Evolutionary conservation across 768 basidiomycete species (phyloP), one percentile per base, ranked within the genome.

Genomic region (Lactarius sp.): DNA sequence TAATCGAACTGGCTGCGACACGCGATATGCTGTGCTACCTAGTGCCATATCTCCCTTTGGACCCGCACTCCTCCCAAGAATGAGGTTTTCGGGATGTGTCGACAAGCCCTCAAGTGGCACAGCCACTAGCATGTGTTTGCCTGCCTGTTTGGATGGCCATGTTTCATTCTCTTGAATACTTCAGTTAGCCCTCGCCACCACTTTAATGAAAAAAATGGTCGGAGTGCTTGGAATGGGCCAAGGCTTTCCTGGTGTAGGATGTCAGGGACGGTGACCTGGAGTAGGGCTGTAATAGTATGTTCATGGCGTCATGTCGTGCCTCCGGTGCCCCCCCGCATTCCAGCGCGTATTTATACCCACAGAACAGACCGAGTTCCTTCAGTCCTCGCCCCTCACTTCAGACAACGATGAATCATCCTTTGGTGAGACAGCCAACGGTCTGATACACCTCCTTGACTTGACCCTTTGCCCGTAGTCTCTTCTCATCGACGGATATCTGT

Each of bases 401-500:
- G 12, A 41, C 5, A 10, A 20, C 10, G 37, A 50, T 56, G 51
- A n/a, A 4, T 18, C 37, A 53, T 10, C 18, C 2, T 47, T 3
- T 10, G 14, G 62, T 59, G 31, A 64, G 57, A 4, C 5, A 18
- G 4, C 0, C 7, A 6, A 39, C 31, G n/a, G 4, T 59, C 31
- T 12, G 33, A 31, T 14, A 4, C 4, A 14, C 27, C 20, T 33
- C n/a, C 39, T 31, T 22, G 22, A 46, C 14, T 39, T 60, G 20
- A 64, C 49, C 0, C 14, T 31, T 18, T 9, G 2, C 6, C 16
- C 27, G n/a, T 18, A 60, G 59, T 37, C 16, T n/a, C 16, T 60
- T 13, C 64, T 65, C 12, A 54, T 65, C 14, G 64, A 65, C 12
- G 59, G 64, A 7, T 60, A 60, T 13, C n/a, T 60, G 42, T 60